These are phyloP conservation scores for Hanseniaspora meyeri DNA, from an alignment of 805 yeast genomes.

Conservation along the genomic window DNA sequence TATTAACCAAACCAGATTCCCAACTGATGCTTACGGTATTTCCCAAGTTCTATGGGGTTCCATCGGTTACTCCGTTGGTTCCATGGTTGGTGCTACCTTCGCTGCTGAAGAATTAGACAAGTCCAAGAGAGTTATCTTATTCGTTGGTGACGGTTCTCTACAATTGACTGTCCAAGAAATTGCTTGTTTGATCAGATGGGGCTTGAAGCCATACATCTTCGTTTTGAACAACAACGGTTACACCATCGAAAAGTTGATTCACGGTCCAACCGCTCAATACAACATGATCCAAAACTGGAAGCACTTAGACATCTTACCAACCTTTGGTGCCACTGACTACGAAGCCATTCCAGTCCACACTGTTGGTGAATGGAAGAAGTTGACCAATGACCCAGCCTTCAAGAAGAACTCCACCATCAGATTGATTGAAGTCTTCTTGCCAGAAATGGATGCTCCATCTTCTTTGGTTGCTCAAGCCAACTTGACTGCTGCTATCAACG, in stretches of 20 bases:
- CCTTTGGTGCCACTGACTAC: constrained; percentile 39
- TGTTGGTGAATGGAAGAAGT: constrained; percentile 44
- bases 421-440: constrained; percentile 56
- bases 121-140: constrained; percentile 48
- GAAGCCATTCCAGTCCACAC: constrained; percentile 44
- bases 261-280: constrained; percentile 53
- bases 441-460: constrained; percentile 57
- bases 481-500: constrained; percentile 41
- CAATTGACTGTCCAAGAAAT: constrained; percentile 66
- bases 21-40: constrained; percentile 48
- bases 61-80: constrained; percentile 59
- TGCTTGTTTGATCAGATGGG: constrained; percentile 57
- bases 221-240: constrained; percentile 62
- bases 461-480: constrained; percentile 57
- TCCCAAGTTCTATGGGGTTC: constrained; percentile 71
- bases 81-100: constrained; percentile 54
- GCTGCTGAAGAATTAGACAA: constrained; percentile 56
- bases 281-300: constrained; percentile 61
- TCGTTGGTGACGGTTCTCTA: constrained; percentile 66
- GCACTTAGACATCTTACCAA: constrained; percentile 33
- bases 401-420: constrained; percentile 47
- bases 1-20: constrained; percentile 53
- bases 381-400: constrained; percentile 38
- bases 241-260: constrained; percentile 64
- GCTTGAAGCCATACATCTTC: constrained; percentile 53